Percentiles rank a stretch among this genome's conserved stretches.
Conservation (phyloP, 306 rosid species). For the Prunus campanulata region DNA sequence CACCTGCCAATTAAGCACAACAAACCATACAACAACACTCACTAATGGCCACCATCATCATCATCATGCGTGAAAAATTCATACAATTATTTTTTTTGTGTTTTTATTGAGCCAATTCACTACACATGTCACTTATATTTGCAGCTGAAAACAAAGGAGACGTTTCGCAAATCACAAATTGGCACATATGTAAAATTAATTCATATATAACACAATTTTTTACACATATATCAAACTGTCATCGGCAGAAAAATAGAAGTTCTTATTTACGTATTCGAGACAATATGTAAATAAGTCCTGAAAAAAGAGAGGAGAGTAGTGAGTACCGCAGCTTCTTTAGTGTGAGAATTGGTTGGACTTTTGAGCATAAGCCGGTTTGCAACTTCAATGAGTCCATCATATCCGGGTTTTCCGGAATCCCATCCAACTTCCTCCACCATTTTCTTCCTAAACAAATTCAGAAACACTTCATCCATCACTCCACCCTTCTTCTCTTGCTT, state of each 20-base stretch:
- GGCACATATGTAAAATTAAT: no score
- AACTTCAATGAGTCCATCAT: conserved; percentile 83
- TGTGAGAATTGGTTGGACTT: conserved; percentile 55
- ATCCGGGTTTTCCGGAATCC: conserved; percentile 79
- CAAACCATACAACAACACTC: not conserved
- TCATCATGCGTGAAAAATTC: not conserved
- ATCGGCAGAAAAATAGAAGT: no score
- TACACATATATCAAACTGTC: no score
- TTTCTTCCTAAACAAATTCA: conserved; percentile 69
- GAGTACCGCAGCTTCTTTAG: conserved; percentile 70
- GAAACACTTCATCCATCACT: conserved; percentile 64
- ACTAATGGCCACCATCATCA: not conserved
- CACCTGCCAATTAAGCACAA: conserved; percentile 40
- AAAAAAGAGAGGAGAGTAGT: not conserved
- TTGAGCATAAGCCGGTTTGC: conserved; percentile 67
- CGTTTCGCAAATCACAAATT: no score
- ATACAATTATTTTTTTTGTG: not conserved
- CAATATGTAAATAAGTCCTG: no score
- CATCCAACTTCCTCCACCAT: conserved; percentile 87
- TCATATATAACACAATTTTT: no score
- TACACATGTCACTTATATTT: not conserved
- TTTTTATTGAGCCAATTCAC: not conserved
- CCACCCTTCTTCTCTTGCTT: conserved; percentile 51
- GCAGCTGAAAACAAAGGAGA: no score
- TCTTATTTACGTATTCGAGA: no score